phyloP scores from a whole-genome alignment of 176 grass and related monocot genomes.

The Carex myosuroides region DNA sequence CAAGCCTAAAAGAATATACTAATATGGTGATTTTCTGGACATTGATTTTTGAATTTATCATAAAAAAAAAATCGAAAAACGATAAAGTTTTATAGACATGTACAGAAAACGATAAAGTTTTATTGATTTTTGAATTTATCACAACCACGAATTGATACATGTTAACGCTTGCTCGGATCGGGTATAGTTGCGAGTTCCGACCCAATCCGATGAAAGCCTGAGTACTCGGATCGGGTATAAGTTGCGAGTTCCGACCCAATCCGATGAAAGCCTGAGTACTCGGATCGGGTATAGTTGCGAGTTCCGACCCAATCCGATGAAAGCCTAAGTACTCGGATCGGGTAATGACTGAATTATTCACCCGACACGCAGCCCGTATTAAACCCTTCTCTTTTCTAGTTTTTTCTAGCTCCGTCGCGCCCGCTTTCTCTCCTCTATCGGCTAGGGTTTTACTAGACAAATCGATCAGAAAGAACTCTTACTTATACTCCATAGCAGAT shows the following conservation, averaged over 20 bases:
- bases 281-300: not conserved
- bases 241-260: no score
- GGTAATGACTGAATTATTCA: not conserved
- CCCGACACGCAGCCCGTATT: not conserved
- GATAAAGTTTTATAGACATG: no score
- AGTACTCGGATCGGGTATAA: not conserved
- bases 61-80: no score
- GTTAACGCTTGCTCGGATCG: not conserved
- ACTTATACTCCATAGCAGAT: not conserved
- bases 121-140: no score
- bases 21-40: no score
- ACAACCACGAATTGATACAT: no score
- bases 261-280: no score
- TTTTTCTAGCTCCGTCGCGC: not conserved
- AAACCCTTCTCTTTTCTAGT: not conserved
- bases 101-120: no score
- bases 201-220: not conserved
- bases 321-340: not conserved
- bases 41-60: no score
- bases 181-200: not conserved
- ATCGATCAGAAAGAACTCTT: not conserved
- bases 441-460: slow-evolving; percentile 6
- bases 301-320: not conserved
- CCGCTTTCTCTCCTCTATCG: not conserved
- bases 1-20: no score